Conservation (phyloP, 139 green algal genomes). For the Nannochloris sp. region DNA sequence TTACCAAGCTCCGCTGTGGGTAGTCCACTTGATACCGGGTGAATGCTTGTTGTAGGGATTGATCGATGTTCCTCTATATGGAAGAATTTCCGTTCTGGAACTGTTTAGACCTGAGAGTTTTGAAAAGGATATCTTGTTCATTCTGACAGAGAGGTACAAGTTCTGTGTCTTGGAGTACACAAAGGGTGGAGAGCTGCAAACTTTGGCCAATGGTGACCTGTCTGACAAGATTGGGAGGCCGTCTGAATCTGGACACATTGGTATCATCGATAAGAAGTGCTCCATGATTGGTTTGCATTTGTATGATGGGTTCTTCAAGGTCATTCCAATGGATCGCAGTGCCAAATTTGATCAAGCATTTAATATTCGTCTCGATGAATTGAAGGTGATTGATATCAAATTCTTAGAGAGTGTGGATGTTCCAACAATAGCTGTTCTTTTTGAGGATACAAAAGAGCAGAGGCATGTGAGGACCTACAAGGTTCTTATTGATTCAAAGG, state of each 20-base stretch:
- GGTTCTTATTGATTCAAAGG: slow-evolving; percentile 59
- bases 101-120: slow-evolving; percentile 69
- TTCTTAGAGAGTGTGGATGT: slow-evolving; percentile 31
- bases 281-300: slow-evolving; percentile 83
- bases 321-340: slow-evolving; percentile 33
- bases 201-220: slow-evolving; percentile 71
- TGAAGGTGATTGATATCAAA: slow-evolving; percentile 69
- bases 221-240: slow-evolving; percentile 72
- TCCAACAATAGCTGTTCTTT: slow-evolving; percentile 82
- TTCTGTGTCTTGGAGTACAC: slow-evolving; percentile 86
- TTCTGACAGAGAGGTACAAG: slow-evolving; percentile 86
- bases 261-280: slow-evolving; percentile 68
- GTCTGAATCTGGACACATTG: slow-evolving; percentile 72
- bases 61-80: slow-evolving; percentile 87
- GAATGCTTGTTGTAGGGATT: slow-evolving; percentile 49
- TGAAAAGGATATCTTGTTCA: slow-evolving; percentile 74
- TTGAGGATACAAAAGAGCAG: slow-evolving; percentile 81
- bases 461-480: slow-evolving; percentile 88
- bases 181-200: slow-evolving; percentile 58
- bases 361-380: slow-evolving; percentile 81
- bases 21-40: background rate
- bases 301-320: slow-evolving; percentile 93
- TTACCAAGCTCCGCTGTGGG: background rate
- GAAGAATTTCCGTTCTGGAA: slow-evolving; percentile 73
- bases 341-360: slow-evolving; percentile 65